Evolutionary conservation across 805 yeast species (phyloP).

Genomic region (Maudiozyma pseudohumilis): DNA sequence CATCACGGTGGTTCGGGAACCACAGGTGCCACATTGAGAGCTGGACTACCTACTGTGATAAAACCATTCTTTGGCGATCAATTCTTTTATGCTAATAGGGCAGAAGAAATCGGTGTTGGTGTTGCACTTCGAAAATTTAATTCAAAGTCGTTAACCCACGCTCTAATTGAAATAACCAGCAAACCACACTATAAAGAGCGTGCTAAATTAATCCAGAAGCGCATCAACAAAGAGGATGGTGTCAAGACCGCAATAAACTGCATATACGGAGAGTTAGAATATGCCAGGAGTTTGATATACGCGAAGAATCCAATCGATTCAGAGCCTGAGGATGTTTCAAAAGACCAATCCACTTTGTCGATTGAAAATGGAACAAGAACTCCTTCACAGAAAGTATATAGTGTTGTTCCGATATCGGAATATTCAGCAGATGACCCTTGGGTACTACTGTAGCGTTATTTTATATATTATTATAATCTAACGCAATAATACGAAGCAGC

Average conservation of each 20-base stretch:
- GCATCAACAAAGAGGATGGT: constrained; percentile 68
- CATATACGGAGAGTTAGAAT: constrained; percentile 72
- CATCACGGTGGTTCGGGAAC: constrained; percentile 98
- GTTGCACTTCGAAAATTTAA: constrained; percentile 59
- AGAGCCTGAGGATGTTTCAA: background rate
- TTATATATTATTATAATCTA: too few relatives aligned
- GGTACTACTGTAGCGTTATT: background rate
- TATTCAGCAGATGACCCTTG: background rate
- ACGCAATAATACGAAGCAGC: too few relatives aligned
- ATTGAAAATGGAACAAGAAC: background rate
- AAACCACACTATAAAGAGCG: constrained; percentile 57
- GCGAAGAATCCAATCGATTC: constrained; percentile 31
- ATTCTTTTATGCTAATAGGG: constrained; percentile 78
- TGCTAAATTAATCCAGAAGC: constrained; percentile 53
- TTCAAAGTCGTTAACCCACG: constrained; percentile 50
- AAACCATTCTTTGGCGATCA: constrained; percentile 97
- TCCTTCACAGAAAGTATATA: background rate
- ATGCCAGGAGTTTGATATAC: constrained; percentile 51
- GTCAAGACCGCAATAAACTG: constrained; percentile 64
- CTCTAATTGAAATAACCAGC: constrained; percentile 57
- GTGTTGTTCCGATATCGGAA: background rate
- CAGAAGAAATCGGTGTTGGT: constrained; percentile 86
- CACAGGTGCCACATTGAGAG: constrained; percentile 81
- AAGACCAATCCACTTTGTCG: background rate
- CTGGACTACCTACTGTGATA: constrained; percentile 81